Evolutionary conservation across 192 early-diverging fungal genomes (phyloP).

Genomic region (Linnemannia elongata): DNA sequence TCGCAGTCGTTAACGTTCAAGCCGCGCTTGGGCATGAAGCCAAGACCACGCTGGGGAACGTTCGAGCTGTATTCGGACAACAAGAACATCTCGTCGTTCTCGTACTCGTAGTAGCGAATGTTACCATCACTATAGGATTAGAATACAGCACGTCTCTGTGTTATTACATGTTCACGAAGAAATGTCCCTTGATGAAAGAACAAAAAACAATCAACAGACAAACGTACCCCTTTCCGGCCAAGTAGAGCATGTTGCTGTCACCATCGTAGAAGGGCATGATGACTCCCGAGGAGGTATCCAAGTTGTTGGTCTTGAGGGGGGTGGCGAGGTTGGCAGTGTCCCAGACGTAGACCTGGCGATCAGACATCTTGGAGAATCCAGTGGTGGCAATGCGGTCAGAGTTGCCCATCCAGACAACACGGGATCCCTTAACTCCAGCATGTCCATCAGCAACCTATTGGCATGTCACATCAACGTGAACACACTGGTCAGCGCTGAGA

Average conservation of each 20-base stretch:
- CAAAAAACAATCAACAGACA: not conserved
- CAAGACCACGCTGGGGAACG: constrained; percentile 95
- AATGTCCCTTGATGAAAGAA: not conserved
- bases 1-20: constrained; percentile 90
- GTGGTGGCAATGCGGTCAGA: constrained; percentile 87
- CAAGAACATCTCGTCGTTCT: constrained; percentile 90
- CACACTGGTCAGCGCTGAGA: not conserved
- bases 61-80: constrained; percentile 91
- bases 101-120: constrained; percentile 98
- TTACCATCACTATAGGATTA: constrained; percentile 88
- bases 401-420: constrained; percentile 92
- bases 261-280: constrained; percentile 97
- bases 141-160: not conserved
- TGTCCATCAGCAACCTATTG: constrained; percentile 48
- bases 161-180: not conserved
- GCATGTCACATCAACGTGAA: not conserved
- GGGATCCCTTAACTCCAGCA: constrained; percentile 96
- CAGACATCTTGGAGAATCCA: constrained; percentile 93
- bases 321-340: constrained; percentile 74
- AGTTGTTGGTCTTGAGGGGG: constrained; percentile 80
- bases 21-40: constrained; percentile 94
- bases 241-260: constrained; percentile 91
- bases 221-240: constrained; percentile 90
- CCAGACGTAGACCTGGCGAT: constrained; percentile 97
- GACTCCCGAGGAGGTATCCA: constrained; percentile 96